Evolutionary conservation across 129 eudicot genomes (phyloP).

Genomic region (Pittosporum tobira): DNA sequence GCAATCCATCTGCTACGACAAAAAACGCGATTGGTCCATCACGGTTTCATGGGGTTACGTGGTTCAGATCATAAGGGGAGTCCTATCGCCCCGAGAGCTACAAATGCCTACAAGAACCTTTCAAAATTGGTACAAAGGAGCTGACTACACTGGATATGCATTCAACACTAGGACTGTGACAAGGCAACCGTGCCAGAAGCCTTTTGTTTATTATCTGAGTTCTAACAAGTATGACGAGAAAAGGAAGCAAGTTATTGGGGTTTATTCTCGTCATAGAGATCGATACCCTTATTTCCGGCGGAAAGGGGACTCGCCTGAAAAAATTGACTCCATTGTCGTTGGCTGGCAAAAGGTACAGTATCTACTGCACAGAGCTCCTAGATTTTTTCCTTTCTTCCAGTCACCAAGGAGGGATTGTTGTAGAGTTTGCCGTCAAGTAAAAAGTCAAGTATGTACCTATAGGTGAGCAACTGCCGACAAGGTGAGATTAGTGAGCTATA

Average conservation of each 20-base stretch:
- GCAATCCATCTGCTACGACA: slow-evolving; percentile 74
- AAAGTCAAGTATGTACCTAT: slow-evolving; percentile 40
- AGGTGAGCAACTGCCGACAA: slow-evolving; percentile 57
- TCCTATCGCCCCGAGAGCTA: slow-evolving; percentile 60
- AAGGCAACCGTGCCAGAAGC: slow-evolving; percentile 61
- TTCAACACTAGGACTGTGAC: slow-evolving; percentile 67
- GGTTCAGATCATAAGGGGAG: slow-evolving; percentile 59
- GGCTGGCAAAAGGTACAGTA: slow-evolving; percentile 82
- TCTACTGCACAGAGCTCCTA: too few relatives aligned
- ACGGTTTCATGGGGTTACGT: slow-evolving; percentile 75
- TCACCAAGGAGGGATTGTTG: slow-evolving; percentile 88
- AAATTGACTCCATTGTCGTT: slow-evolving; percentile 42
- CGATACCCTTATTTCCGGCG: slow-evolving; percentile 42
- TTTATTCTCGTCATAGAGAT: slow-evolving; percentile 39
- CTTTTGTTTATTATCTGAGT: slow-evolving; percentile 45
- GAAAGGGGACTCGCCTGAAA: slow-evolving; percentile 55
- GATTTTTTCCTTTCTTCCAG: too few relatives aligned
- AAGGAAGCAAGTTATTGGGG: slow-evolving; percentile 40
- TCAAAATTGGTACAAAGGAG: slow-evolving; percentile 65
- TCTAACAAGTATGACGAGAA: slow-evolving; percentile 34
- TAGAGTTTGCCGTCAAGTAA: slow-evolving; percentile 51
- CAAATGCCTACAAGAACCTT: slow-evolving; percentile 69
- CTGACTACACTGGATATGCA: slow-evolving; percentile 69
- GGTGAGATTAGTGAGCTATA: slow-evolving; percentile 56
- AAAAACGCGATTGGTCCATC: slow-evolving; percentile 46